A percentile compares a stretch with the other conserved stretches of the same genome.
Conservation (phyloP, 495 filamentous ascomycete species). For the Tuber calosporum region DNA sequence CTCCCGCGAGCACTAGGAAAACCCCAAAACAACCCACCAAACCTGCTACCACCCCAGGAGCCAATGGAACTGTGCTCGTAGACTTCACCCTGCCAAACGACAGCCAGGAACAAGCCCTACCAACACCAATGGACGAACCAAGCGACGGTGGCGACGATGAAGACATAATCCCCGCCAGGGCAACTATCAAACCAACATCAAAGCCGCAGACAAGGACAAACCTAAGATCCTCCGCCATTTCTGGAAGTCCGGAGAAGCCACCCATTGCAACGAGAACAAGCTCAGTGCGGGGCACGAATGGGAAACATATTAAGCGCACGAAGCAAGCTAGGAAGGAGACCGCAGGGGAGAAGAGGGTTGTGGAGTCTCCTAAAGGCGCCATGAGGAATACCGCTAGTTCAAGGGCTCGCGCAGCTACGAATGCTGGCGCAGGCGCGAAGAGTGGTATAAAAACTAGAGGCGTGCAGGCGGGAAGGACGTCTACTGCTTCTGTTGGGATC, state of each 20-base stretch:
- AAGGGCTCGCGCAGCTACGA: constrained; percentile 7
- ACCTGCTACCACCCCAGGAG: background rate
- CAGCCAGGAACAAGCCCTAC: background rate
- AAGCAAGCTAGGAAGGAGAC: background rate
- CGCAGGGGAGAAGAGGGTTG: background rate
- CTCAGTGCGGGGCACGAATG: background rate
- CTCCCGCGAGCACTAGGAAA: background rate
- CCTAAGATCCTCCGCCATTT: constrained; percentile 10
- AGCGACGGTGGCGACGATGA: background rate
- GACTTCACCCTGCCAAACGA: constrained; percentile 8
- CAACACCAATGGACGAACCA: constrained; percentile 3
- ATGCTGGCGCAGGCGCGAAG: background rate
- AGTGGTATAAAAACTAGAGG: background rate
- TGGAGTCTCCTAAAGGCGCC: background rate
- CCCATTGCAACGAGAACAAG: background rate
- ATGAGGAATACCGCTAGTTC: background rate
- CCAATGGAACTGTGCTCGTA: background rate
- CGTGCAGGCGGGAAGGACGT: background rate
- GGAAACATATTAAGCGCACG: background rate
- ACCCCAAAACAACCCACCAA: background rate
- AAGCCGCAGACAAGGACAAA: background rate
- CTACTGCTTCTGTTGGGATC: background rate
- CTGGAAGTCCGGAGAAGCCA: too few relatives aligned
- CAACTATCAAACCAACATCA: background rate
- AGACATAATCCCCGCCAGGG: background rate